Evolutionary conservation across 768 basidiomycete species (phyloP).

Genomic region (Tricholoma furcatifolium): DNA sequence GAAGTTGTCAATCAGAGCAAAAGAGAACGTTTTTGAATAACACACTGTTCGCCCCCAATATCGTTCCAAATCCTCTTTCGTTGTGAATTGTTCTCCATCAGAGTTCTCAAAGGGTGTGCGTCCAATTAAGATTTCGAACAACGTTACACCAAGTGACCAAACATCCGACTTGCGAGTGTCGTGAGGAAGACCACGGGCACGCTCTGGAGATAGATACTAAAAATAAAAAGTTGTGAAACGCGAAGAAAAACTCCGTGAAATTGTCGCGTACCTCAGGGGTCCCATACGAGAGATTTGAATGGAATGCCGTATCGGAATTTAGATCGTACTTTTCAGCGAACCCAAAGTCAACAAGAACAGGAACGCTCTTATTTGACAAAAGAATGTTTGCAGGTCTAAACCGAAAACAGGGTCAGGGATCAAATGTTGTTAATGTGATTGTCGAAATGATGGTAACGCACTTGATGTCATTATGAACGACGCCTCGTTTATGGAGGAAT

Average conservation of each 20-base stretch:
- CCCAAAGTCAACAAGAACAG: constrained; percentile 94
- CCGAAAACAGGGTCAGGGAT: not conserved
- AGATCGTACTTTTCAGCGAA: constrained; percentile 88
- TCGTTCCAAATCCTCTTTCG: constrained; percentile 76
- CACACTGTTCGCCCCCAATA: constrained; percentile 85
- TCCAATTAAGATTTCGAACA: constrained; percentile 92
- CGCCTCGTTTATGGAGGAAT: constrained; percentile 80
- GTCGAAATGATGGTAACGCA: constrained; percentile 32
- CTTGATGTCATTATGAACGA: constrained; percentile 96
- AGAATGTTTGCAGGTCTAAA: constrained; percentile 90
- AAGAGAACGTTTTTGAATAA: constrained; percentile 1
- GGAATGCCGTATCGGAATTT: constrained; percentile 63
- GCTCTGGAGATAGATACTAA: constrained; percentile 90
- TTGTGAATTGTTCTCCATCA: constrained; percentile 75
- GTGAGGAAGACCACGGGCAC: constrained; percentile 84
- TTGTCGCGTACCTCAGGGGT: constrained; percentile 74
- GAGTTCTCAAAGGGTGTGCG: constrained; percentile 89
- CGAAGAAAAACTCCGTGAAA: not conserved
- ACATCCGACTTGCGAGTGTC: constrained; percentile 92
- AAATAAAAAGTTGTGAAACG: constrained; percentile 7
- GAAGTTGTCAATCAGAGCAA: not conserved
- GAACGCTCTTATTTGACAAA: constrained; percentile 71
- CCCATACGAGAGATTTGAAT: constrained; percentile 82
- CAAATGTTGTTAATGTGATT: not conserved
- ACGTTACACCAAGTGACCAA: constrained; percentile 85